Percentiles rank a stretch among this genome's conserved stretches.
Conservation (phyloP, 768 basidiomycete species). For the Russula emetica region DNA sequence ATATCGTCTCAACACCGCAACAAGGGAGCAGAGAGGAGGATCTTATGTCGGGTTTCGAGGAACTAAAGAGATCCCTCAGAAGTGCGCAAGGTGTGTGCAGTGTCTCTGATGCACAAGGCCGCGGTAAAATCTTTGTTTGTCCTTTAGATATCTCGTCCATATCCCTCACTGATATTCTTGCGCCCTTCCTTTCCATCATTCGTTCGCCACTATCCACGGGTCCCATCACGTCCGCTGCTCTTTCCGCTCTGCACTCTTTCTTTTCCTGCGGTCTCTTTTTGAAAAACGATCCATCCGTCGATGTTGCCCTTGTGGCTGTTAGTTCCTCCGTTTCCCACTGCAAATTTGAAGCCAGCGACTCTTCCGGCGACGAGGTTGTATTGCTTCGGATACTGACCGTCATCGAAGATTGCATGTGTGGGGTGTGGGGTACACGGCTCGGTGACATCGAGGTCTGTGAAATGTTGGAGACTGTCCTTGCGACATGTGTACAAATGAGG, state of each 20-base stretch:
- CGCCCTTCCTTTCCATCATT: constrained; percentile 90
- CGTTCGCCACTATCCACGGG: constrained; percentile 93
- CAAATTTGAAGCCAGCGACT: constrained; percentile 97
- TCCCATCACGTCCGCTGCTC: constrained; percentile 92
- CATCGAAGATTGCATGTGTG: constrained; percentile 77
- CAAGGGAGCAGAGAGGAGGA: constrained; percentile 69
- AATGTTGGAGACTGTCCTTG: constrained; percentile 95
- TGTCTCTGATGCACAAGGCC: not conserved
- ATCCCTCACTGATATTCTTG: constrained; percentile 60
- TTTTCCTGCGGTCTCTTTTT: constrained; percentile 74
- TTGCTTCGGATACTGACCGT: constrained; percentile 87
- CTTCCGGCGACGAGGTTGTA: constrained; percentile 96
- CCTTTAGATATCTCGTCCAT: constrained; percentile 53
- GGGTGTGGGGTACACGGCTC: constrained; percentile 61
- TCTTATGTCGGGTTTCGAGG: constrained; percentile 86
- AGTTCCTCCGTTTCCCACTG: constrained; percentile 91
- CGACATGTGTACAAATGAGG: constrained; percentile 95
- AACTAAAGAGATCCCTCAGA: constrained; percentile 69
- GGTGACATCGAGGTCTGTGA: constrained; percentile 96
- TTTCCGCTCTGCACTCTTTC: constrained; percentile 84
- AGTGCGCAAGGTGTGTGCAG: constrained; percentile 55
- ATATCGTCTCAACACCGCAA: constrained; percentile 41
- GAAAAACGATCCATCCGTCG: constrained; percentile 50
- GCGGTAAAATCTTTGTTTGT: not conserved
- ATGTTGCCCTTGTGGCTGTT: constrained; percentile 70